Conservation (phyloP, 2,329 filamentous ascomycete species). For the Orbilia blumenaviensis region DNA sequence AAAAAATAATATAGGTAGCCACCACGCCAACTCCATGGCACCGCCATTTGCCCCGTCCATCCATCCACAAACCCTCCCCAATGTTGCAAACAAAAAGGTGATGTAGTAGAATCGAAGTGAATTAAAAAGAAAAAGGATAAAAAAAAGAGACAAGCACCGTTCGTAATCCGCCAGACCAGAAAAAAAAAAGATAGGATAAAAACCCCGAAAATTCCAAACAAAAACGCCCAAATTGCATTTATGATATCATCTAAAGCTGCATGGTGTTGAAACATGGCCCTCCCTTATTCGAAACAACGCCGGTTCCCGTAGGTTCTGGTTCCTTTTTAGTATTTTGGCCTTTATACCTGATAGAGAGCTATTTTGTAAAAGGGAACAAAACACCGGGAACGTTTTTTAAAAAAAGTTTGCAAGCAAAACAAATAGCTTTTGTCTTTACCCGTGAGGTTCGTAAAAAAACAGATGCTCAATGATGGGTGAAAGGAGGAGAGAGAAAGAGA, state of each 20-base stretch:
- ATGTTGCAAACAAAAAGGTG: constrained; percentile 3
- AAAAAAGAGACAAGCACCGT: constrained; percentile 8
- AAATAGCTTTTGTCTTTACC: constrained; percentile 38
- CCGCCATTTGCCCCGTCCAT: not conserved
- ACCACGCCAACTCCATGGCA: not conserved
- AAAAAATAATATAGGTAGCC: not conserved
- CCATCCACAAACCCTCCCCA: not conserved
- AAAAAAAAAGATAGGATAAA: constrained; percentile 1
- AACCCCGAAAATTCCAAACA: constrained; percentile 14
- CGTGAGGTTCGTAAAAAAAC: not conserved
- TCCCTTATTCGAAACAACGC: constrained; percentile 55
- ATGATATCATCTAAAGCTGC: constrained; percentile 55
- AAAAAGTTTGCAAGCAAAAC: constrained; percentile 21
- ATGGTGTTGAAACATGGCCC: constrained; percentile 55
- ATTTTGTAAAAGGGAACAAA: constrained; percentile 4
- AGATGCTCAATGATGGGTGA: constrained; percentile 15
- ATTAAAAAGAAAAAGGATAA: constrained; percentile 1
- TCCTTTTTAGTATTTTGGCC: constrained; percentile 1
- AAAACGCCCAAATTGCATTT: constrained; percentile 54
- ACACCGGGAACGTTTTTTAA: not conserved
- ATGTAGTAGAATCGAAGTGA: constrained; percentile 39
- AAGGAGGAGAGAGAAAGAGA: not conserved
- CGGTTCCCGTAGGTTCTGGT: constrained; percentile 37
- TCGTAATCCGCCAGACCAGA: constrained; percentile 35
- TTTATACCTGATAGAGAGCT: constrained; percentile 48